Evolutionary conservation across 345 rosid genomes (phyloP).

Genomic region (Linum lewisii): DNA sequence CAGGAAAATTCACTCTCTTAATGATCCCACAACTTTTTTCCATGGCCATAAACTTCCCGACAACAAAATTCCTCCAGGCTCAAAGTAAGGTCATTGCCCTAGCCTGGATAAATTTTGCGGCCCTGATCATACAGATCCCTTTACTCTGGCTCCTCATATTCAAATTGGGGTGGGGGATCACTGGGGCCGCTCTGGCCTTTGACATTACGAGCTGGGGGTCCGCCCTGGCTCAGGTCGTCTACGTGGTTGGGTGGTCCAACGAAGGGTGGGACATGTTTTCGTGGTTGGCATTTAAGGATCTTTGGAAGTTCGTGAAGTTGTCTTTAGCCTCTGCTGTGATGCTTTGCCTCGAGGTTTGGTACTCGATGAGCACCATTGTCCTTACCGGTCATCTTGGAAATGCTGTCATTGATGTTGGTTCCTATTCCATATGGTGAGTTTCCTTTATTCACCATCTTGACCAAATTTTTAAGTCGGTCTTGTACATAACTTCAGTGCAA

Average conservation of each 20-base stretch:
- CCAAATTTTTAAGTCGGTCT: background rate
- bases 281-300: constrained; percentile 47
- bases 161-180: constrained; percentile 36
- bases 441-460: background rate
- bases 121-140: constrained; percentile 30
- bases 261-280: constrained; percentile 65
- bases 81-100: constrained; percentile 55
- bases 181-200: constrained; percentile 64
- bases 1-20: constrained; percentile 45
- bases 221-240: constrained; percentile 35
- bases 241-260: constrained; percentile 46
- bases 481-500: background rate
- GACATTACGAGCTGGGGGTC: constrained; percentile 42
- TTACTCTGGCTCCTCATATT: constrained; percentile 41
- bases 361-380: constrained; percentile 66
- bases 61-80: constrained; percentile 69
- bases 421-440: constrained; percentile 80
- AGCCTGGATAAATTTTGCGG: constrained; percentile 45
- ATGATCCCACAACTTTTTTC: constrained; percentile 59
- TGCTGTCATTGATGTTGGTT: constrained; percentile 61
- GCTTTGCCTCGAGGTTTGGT: constrained; percentile 83
- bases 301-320: constrained; percentile 67
- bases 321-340: constrained; percentile 74
- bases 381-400: constrained; percentile 63
- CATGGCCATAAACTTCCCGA: constrained; percentile 50